phyloP scores from a whole-genome alignment of 495 filamentous ascomycete genomes.

The Penicillium coffeae region DNA sequence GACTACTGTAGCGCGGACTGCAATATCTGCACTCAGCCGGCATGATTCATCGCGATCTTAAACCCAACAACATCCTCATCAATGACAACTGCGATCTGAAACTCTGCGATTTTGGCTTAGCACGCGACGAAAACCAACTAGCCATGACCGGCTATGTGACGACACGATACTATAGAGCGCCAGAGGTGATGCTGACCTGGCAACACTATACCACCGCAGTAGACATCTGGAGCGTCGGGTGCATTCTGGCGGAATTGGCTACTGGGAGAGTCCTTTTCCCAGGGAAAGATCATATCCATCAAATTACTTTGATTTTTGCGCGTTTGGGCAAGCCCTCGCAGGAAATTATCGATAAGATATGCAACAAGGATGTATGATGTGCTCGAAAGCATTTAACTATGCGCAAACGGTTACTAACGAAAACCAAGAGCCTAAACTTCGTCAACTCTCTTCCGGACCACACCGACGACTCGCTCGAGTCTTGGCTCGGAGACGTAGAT shows the following conservation, averaged over 20 bases:
- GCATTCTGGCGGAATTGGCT: slow-evolving; percentile 98
- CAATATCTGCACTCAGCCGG: slow-evolving; percentile 99
- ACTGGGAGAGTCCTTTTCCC: slow-evolving; percentile 98
- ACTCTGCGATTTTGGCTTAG: slow-evolving; percentile 97
- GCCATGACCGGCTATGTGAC: slow-evolving; percentile 99
- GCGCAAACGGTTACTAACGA: no score
- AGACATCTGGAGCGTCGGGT: slow-evolving; percentile 98
- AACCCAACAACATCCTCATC: slow-evolving; percentile 97
- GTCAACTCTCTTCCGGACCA: slow-evolving; percentile 96
- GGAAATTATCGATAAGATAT: slow-evolving; percentile 97
- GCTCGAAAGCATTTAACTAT: no score
- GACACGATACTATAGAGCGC: slow-evolving; percentile 95
- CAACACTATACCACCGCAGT: slow-evolving; percentile 99
- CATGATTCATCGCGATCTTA: slow-evolving; percentile 94
- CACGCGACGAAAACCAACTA: slow-evolving; percentile 98
- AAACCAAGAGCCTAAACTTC: slow-evolving; percentile 79
- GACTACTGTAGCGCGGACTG: slow-evolving; percentile 90
- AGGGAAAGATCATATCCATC: slow-evolving; percentile 98
- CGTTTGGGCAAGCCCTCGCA: slow-evolving; percentile 95
- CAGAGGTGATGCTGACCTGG: slow-evolving; percentile 99
- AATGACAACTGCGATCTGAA: slow-evolving; percentile 99
- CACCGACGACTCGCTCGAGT: not conserved
- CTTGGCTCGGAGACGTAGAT: slow-evolving; percentile 2
- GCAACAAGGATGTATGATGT: slow-evolving; percentile 87
- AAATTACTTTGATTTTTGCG: slow-evolving; percentile 99